Evolutionary conservation across 768 basidiomycete species (phyloP).

Genomic region (Basidioascus undulatus): DNA sequence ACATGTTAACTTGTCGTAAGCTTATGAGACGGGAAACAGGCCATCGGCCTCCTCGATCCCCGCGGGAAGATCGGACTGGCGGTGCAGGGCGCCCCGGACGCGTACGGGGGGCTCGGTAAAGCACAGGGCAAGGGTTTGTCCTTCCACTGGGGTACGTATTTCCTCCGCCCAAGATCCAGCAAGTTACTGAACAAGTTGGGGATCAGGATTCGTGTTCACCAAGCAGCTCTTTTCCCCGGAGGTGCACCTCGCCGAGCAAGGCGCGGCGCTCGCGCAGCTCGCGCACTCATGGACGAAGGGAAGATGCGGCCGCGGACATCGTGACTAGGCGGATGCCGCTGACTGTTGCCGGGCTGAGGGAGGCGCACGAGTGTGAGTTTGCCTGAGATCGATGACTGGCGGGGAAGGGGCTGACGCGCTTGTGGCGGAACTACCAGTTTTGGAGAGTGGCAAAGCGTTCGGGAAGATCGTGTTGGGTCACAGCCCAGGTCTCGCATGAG

Average conservation of each 20-base stretch:
- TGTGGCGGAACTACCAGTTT: too few species aligned
- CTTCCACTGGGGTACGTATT: too few species aligned
- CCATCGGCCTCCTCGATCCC: neutral
- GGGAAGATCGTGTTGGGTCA: slow-evolving; percentile 1
- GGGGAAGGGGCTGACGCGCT: too few species aligned
- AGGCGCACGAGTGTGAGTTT: slow-evolving; percentile 2
- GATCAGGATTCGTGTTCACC: slow-evolving; percentile 3
- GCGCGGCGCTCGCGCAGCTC: neutral
- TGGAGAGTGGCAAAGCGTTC: neutral
- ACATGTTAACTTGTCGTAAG: too few species aligned
- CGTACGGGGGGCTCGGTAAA: too few species aligned
- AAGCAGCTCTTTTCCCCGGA: neutral
- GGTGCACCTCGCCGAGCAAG: slow-evolving; percentile 1
- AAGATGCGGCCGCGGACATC: neutral
- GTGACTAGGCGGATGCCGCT: neutral
- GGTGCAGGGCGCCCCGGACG: too few species aligned
- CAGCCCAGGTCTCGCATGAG: too few species aligned
- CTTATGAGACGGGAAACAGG: too few species aligned
- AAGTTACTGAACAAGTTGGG: too few species aligned
- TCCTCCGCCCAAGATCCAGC: too few species aligned
- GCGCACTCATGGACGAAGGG: neutral
- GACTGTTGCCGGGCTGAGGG: neutral
- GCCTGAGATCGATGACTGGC: too few species aligned
- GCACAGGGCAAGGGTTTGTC: too few species aligned
- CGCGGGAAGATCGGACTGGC: neutral